A percentile compares a stretch with the other conserved stretches of the same genome.
Conservation (phyloP, 805 yeast genomes). For the Candida maris region DNA sequence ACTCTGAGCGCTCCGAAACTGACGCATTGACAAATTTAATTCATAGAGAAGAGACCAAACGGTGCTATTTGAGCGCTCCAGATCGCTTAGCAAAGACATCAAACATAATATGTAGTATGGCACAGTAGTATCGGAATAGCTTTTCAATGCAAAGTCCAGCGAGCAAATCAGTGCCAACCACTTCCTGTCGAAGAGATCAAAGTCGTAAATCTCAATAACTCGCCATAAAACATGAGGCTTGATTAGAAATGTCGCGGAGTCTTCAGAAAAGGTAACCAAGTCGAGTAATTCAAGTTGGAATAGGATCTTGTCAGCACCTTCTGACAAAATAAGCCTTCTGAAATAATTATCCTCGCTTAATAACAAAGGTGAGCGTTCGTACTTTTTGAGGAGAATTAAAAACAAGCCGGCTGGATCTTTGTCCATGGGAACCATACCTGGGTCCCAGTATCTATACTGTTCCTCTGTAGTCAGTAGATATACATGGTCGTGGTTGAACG, state of each 20-base stretch:
- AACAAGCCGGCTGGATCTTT: conserved; percentile 8
- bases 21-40: conserved; percentile 10
- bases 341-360: conserved; percentile 7
- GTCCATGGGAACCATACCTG: not conserved
- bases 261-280: conserved; percentile 6
- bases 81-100: conserved; percentile 6
- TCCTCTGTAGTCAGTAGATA: conserved; percentile 8
- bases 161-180: conserved; percentile 14
- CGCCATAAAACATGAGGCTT: conserved; percentile 13
- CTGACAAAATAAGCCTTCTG: not conserved
- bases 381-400: conserved; percentile 6
- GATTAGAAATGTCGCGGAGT: conserved; percentile 5
- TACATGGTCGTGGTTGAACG: conserved; percentile 3
- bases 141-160: conserved; percentile 7
- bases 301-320: conserved; percentile 5
- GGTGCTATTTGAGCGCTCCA: conserved; percentile 9
- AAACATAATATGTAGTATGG: conserved; percentile 12
- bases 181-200: conserved; percentile 11
- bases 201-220: not conserved
- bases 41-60: conserved; percentile 19
- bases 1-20: conserved; percentile 11
- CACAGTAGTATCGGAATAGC: conserved; percentile 2
- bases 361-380: conserved; percentile 3
- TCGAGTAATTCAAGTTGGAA: conserved; percentile 12
- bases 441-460: not conserved